phyloP scores from a whole-genome alignment of 2,329 filamentous ascomycete species.

The Fusarium tupiense region DNA sequence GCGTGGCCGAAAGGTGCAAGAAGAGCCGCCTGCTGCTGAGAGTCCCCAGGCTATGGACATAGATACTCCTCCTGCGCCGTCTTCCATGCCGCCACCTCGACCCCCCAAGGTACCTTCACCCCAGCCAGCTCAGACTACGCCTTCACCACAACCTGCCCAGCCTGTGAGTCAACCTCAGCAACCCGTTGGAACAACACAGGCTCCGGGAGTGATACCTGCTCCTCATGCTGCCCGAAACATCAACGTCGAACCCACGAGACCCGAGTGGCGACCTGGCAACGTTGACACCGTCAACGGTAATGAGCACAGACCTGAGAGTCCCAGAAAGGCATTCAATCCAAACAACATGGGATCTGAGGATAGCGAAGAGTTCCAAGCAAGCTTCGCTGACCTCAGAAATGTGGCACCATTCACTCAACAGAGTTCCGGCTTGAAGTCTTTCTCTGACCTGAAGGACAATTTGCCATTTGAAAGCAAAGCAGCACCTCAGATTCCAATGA shows the following conservation, averaged over 20 bases:
- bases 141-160: slow-evolving; percentile 19
- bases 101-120: slow-evolving; percentile 31
- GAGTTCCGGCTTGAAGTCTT: slow-evolving; percentile 61
- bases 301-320: slow-evolving; percentile 30
- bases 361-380: slow-evolving; percentile 63
- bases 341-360: slow-evolving; percentile 64
- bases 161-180: slow-evolving; percentile 2
- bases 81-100: slow-evolving; percentile 29
- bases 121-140: slow-evolving; percentile 9
- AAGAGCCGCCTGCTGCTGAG: slow-evolving; percentile 45
- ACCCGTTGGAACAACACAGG: not conserved
- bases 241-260: slow-evolving; percentile 66
- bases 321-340: slow-evolving; percentile 41
- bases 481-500: slow-evolving; percentile 53
- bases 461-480: slow-evolving; percentile 67
- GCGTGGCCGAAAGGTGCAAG: slow-evolving; percentile 48
- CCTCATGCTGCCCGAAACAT: slow-evolving; percentile 59
- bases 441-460: slow-evolving; percentile 64
- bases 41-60: slow-evolving; percentile 74
- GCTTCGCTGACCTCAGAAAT: slow-evolving; percentile 64
- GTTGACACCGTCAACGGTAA: slow-evolving; percentile 43
- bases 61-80: slow-evolving; percentile 58
- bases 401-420: slow-evolving; percentile 63
- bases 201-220: not conserved
- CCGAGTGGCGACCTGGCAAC: slow-evolving; percentile 67